phyloP scores from a whole-genome alignment of 2,329 filamentous ascomycete species.

The Huntiella savannae region DNA sequence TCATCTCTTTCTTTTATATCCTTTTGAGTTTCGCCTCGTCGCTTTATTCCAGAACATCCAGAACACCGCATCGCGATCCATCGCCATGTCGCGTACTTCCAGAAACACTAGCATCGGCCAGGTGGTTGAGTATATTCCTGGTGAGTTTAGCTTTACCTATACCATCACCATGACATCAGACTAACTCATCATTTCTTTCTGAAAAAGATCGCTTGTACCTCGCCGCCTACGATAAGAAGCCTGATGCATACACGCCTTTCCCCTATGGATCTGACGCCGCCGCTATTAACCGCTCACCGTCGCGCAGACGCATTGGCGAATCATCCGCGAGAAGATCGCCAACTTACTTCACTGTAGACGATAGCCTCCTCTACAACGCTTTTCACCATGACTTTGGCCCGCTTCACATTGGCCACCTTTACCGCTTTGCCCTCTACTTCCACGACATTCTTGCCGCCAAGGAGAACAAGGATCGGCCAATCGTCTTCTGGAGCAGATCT shows the following conservation, averaged over 20 bases:
- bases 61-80: no score
- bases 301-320: constrained; percentile 28
- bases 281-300: constrained; percentile 25
- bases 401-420: constrained; percentile 89
- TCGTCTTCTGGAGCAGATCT: constrained; percentile 90
- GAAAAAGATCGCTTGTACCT: constrained; percentile 75
- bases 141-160: constrained; percentile 29
- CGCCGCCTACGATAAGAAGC: constrained; percentile 71
- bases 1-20: no score
- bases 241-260: constrained; percentile 66
- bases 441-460: constrained; percentile 87
- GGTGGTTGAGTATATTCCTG: constrained; percentile 90
- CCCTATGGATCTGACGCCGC: constrained; percentile 45
- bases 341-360: constrained; percentile 91
- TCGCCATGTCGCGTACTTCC: constrained; percentile 6
- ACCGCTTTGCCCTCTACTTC: constrained; percentile 87
- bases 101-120: constrained; percentile 24
- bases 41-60: no score
- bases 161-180: not conserved
- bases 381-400: constrained; percentile 98
- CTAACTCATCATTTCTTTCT: not conserved
- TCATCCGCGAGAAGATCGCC: constrained; percentile 30
- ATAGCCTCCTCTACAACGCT: constrained; percentile 84
- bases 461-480: constrained; percentile 71
- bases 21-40: no score